Conservation (phyloP, 768 basidiomycete genomes). For the Tulasnella sp. region DNA sequence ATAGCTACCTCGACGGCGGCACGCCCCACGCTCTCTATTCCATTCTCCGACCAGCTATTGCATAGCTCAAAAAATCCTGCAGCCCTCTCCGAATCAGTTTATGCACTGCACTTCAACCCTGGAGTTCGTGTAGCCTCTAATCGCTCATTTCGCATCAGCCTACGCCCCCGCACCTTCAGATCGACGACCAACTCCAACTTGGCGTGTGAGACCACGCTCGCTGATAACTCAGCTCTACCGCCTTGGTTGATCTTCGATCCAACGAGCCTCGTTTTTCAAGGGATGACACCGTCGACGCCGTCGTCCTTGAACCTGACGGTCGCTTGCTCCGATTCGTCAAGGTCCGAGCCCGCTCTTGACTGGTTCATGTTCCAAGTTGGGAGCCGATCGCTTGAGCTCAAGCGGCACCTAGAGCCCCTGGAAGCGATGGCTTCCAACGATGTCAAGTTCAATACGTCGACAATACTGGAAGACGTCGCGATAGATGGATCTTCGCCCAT, state of each 20-base stretch:
- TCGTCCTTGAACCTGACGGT: not conserved
- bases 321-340: not conserved
- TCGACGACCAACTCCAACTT: not conserved
- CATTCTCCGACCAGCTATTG: conserved; percentile 6
- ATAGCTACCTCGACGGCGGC: conserved; percentile 10
- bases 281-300: not conserved
- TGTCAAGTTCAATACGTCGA: not conserved
- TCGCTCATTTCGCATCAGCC: conserved; percentile 11
- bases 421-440: conserved; percentile 6
- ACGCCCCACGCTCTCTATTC: not conserved
- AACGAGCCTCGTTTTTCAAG: not conserved
- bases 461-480: not conserved
- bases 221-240: not conserved
- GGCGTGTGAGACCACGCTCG: not conserved
- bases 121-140: conserved; percentile 4
- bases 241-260: conserved; percentile 12
- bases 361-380: conserved; percentile 19
- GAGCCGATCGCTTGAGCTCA: not conserved
- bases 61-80: not conserved
- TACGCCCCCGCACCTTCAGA: not conserved
- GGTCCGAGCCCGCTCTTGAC: not conserved
- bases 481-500: not conserved
- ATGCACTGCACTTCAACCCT: conserved; percentile 4
- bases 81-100: not conserved
- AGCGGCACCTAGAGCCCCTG: not conserved